A percentile compares a stretch with the other conserved stretches of the same genome.
phyloP scores from a whole-genome alignment of 179 eudicot species.

The Heliamphora ciliata region DNA sequence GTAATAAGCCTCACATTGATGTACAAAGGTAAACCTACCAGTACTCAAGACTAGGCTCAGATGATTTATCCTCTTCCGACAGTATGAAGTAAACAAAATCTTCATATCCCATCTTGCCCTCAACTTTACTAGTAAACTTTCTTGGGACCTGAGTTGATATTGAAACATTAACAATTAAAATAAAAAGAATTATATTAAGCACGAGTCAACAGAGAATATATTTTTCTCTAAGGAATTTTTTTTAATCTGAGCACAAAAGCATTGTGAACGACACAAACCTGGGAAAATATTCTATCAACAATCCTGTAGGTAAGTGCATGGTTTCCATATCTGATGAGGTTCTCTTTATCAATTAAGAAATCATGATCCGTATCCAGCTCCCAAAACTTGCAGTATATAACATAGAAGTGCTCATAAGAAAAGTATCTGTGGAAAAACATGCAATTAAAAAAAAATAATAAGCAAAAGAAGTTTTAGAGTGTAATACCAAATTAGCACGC shows the following conservation, averaged over 20 bases:
- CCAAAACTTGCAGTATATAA: conserved; percentile 98
- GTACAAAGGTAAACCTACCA: conserved; percentile 40
- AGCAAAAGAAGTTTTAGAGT: background rate
- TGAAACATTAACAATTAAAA: background rate
- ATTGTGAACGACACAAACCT: conserved; percentile 42
- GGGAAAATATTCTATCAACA: conserved; percentile 91
- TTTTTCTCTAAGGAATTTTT: background rate
- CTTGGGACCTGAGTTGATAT: conserved; percentile 54
- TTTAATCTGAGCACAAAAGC: conserved; percentile 7
- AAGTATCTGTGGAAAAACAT: conserved; percentile 51
- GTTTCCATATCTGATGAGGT: conserved; percentile 95
- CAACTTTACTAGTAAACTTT: conserved; percentile 84
- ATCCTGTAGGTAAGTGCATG: conserved; percentile 98
- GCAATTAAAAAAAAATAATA: conserved; percentile 13
- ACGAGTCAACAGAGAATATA: background rate
- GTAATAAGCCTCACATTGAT: background rate
- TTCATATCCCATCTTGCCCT: conserved; percentile 99
- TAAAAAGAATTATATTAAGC: background rate
- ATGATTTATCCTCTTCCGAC: conserved; percentile 97
- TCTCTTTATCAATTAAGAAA: conserved; percentile 92
- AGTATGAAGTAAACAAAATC: conserved; percentile 96
- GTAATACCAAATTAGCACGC: background rate
- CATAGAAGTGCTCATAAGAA: conserved; percentile 98
- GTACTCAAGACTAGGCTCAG: conserved; percentile 94
- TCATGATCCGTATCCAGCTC: conserved; percentile 97